Conservation (phyloP, 192 early-diverging fungal genomes). For the Mortierella claussenii region DNA sequence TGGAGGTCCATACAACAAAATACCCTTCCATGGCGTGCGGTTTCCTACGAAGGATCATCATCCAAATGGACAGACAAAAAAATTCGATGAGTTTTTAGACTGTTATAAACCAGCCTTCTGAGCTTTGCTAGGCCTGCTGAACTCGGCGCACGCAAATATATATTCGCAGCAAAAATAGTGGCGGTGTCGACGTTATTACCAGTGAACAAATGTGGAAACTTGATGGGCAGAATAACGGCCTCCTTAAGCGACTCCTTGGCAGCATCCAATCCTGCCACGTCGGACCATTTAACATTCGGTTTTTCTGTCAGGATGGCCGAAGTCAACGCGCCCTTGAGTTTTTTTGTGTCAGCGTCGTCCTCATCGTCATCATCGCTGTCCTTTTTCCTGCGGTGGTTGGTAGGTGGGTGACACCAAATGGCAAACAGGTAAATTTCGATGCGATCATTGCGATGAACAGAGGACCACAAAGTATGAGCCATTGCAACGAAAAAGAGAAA, state of each 20-base stretch:
- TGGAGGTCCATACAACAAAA: conserved; percentile 96
- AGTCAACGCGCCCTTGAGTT: conserved; percentile 54
- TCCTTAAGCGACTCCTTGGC: conserved; percentile 98
- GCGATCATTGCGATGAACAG: not conserved
- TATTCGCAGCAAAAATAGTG: not conserved
- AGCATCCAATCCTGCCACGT: conserved; percentile 94
- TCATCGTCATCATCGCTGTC: conserved; percentile 56
- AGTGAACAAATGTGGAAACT: conserved; percentile 96
- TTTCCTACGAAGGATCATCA: too few species aligned
- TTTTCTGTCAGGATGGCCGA: conserved; percentile 94
- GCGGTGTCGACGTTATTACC: conserved; percentile 61
- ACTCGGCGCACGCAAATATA: not conserved
- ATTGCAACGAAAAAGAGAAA: not conserved
- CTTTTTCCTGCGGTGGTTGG: conserved; percentile 67
- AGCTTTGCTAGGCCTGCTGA: not conserved
- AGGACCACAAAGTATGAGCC: conserved; percentile 1
- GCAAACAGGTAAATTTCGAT: conserved; percentile 1
- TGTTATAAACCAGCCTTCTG: too few species aligned
- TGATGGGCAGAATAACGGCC: conserved; percentile 98
- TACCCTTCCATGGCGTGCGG: conserved; percentile 96
- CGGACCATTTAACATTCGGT: conserved; percentile 96
- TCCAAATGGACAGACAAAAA: too few species aligned
- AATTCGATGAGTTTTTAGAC: too few species aligned
- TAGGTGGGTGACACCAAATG: conserved; percentile 7
- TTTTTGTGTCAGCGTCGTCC: conserved; percentile 61